These are phyloP conservation scores for Brassica balearica DNA, from an alignment of 441 rosid species.

Conservation along the genomic window DNA sequence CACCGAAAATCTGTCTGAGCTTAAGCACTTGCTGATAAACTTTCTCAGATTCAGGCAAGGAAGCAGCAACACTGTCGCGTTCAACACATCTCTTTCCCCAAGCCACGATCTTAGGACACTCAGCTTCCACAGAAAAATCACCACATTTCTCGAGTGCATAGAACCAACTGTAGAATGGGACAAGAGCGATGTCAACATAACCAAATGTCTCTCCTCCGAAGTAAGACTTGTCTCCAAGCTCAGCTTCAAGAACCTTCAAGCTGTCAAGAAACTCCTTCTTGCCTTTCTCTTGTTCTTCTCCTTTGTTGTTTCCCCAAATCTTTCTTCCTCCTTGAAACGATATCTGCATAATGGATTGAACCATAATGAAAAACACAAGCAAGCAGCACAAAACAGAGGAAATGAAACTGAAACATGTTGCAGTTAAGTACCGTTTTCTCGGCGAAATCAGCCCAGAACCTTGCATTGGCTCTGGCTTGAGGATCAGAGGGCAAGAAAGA, in stretches of 20 bases:
- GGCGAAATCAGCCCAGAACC: constrained; percentile 49
- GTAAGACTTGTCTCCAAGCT: constrained; percentile 50
- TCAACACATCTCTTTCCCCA: constrained; percentile 48
- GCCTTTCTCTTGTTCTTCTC: constrained; percentile 37
- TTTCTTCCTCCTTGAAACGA: constrained; percentile 42
- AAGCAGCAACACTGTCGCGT: constrained; percentile 41
- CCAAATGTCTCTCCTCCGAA: constrained; percentile 48
- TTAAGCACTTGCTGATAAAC: constrained; percentile 45
- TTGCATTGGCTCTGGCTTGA: constrained; percentile 44
- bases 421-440: constrained; percentile 47
- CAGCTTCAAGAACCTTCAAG: constrained; percentile 47
- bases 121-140: constrained; percentile 45
- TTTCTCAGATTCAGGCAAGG: constrained; percentile 42
- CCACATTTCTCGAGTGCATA: constrained; percentile 44
- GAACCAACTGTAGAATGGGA: constrained; percentile 50
- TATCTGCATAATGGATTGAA: constrained; percentile 26
- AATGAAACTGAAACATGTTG: not conserved
- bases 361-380: not conserved
- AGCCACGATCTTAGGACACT: constrained; percentile 45
- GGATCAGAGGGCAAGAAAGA: constrained; percentile 53
- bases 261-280: constrained; percentile 42
- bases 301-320: constrained; percentile 46
- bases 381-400: not conserved
- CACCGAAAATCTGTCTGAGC: constrained; percentile 41
- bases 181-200: constrained; percentile 44